A percentile compares a stretch with the other conserved stretches of the same genome.
These are phyloP conservation scores for Leishmania guyanensis DNA, from an alignment of 208 protist genomes.

Conservation along the genomic window DNA sequence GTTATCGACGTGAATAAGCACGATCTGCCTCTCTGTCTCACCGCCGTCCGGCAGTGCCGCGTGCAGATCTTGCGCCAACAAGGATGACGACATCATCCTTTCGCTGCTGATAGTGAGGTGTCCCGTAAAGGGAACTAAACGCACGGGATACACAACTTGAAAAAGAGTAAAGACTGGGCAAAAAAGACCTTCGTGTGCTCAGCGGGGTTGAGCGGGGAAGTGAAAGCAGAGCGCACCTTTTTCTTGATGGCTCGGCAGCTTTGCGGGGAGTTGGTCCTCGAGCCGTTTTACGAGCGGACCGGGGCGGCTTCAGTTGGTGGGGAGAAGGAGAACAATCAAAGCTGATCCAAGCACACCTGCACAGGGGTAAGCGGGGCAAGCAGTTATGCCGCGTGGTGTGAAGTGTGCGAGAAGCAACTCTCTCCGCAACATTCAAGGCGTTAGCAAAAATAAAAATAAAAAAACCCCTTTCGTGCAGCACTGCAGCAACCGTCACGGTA, in stretches of 20 bases:
- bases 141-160: background rate
- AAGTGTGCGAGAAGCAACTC: background rate
- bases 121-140: background rate
- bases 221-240: background rate
- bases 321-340: background rate
- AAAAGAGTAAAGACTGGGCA: background rate
- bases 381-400: background rate
- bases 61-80: background rate
- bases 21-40: conserved; percentile 34
- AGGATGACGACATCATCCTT: background rate
- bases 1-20: conserved; percentile 35
- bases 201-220: background rate
- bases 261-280: background rate
- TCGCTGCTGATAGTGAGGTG: background rate
- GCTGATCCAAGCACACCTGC: background rate
- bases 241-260: background rate
- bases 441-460: background rate
- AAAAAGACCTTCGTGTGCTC: background rate
- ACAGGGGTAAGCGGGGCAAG: background rate
- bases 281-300: background rate
- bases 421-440: background rate
- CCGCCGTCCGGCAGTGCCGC: conserved; percentile 1
- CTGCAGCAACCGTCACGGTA: background rate
- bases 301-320: background rate
- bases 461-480: background rate